Evolutionary conservation across 176 grass and related monocot species (phyloP).

Genomic region (Lolium perenne): DNA sequence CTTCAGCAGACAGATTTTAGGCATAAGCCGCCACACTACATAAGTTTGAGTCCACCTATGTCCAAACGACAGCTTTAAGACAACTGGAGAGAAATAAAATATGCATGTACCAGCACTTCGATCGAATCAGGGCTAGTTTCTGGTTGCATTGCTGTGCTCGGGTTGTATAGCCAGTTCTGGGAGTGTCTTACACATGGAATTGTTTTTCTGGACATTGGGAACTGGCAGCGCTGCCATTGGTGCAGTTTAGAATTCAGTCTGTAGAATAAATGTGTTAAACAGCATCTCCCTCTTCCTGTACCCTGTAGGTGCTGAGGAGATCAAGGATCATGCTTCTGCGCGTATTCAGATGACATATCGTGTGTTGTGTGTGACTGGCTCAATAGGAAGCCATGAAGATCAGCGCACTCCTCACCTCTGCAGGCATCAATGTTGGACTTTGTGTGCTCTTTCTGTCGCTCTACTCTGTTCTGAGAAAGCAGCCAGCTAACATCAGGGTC

Average conservation of each 20-base stretch:
- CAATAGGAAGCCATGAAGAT: conserved; percentile 58
- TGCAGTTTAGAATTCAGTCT: background rate
- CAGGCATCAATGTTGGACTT: conserved; percentile 81
- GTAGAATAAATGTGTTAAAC: background rate
- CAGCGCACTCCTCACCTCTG: conserved; percentile 74
- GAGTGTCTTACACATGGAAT: background rate
- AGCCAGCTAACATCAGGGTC: conserved; percentile 72
- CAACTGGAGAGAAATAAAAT: background rate
- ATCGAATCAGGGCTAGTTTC: background rate
- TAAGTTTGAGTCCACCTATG: background rate
- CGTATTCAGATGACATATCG: conserved; percentile 25
- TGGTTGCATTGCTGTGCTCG: background rate
- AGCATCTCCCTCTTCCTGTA: background rate
- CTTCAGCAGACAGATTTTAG: background rate
- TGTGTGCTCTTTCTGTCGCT: conserved; percentile 68
- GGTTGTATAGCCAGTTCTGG: background rate
- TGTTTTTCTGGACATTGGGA: background rate
- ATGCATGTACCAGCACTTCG: too few relatives aligned
- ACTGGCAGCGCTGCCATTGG: background rate
- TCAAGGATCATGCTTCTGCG: background rate
- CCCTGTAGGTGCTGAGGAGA: conserved; percentile 17
- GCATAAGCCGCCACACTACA: background rate
- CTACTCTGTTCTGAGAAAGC: conserved; percentile 86
- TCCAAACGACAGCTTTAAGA: background rate
- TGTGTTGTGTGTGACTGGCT: background rate